Percentiles rank a stretch among this genome's conserved stretches.
Evolutionary conservation across 768 basidiomycete genomes (phyloP).

Genomic region (Boletus sp.): DNA sequence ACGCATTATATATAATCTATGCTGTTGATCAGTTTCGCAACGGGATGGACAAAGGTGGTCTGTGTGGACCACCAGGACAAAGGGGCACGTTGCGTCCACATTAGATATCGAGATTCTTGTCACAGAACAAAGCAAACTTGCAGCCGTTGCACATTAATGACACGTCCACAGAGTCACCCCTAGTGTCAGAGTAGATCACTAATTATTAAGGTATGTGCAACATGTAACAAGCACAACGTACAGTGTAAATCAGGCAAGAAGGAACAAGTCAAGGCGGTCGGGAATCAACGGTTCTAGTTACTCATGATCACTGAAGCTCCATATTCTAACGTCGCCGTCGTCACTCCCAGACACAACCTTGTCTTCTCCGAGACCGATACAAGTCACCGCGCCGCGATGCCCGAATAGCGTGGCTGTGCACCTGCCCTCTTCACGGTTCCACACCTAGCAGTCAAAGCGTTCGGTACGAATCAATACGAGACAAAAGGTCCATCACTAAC

Average conservation of each 20-base stretch:
- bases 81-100: slow-evolving; percentile 1
- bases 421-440: slow-evolving; percentile 86
- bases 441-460: slow-evolving; percentile 53
- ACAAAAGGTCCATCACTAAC: slow-evolving; percentile 39
- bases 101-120: not conserved
- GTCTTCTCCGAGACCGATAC: slow-evolving; percentile 86
- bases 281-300: not conserved
- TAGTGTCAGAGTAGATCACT: not conserved
- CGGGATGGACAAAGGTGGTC: slow-evolving; percentile 8
- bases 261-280: not conserved
- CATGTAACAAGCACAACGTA: not conserved
- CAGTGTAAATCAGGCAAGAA: not conserved
- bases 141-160: not conserved
- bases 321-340: slow-evolving; percentile 82
- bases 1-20: slow-evolving; percentile 13
- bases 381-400: slow-evolving; percentile 92
- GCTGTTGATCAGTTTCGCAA: not conserved
- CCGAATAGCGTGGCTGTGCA: slow-evolving; percentile 90
- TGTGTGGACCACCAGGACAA: slow-evolving; percentile 12
- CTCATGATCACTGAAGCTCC: slow-evolving; percentile 56
- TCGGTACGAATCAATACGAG: not conserved
- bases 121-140: not conserved
- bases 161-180: not conserved
- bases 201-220: not conserved
- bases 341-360: slow-evolving; percentile 97